Conservation (phyloP, 176 grass and related monocot genomes). For the Oryza australiensis region DNA sequence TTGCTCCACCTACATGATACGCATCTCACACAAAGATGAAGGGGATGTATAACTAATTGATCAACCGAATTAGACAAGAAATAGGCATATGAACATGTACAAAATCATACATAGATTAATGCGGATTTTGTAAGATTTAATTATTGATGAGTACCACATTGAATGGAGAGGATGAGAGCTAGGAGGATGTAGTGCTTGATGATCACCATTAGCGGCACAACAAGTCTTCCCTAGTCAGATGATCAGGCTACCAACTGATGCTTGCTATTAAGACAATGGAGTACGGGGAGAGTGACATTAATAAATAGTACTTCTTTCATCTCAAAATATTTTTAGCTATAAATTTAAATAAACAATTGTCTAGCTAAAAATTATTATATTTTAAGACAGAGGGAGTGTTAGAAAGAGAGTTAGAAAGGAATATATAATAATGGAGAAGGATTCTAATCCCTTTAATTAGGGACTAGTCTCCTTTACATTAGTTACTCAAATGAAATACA, state of each 20-base stretch:
- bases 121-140: not conserved
- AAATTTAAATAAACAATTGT: too few relatives aligned
- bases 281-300: not conserved
- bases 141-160: conserved; percentile 18
- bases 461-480: too few relatives aligned
- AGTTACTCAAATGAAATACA: not conserved
- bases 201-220: conserved; percentile 14
- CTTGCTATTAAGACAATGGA: not conserved
- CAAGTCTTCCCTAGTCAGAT: not conserved
- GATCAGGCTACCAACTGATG: not conserved
- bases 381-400: too few relatives aligned
- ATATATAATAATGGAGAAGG: not conserved
- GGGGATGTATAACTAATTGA: not conserved
- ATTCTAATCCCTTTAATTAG: not conserved
- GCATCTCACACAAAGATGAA: not conserved
- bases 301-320: not conserved
- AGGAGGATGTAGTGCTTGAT: not conserved
- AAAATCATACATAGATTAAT: not conserved
- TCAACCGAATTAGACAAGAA: not conserved
- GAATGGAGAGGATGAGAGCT: conserved; percentile 8
- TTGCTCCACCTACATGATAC: not conserved
- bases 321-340: too few relatives aligned
- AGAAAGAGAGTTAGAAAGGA: conserved; percentile 17
- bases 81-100: not conserved
- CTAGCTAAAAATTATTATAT: too few relatives aligned